phyloP scores from a whole-genome alignment of 768 basidiomycete species.

The Tricholoma sp. region DNA sequence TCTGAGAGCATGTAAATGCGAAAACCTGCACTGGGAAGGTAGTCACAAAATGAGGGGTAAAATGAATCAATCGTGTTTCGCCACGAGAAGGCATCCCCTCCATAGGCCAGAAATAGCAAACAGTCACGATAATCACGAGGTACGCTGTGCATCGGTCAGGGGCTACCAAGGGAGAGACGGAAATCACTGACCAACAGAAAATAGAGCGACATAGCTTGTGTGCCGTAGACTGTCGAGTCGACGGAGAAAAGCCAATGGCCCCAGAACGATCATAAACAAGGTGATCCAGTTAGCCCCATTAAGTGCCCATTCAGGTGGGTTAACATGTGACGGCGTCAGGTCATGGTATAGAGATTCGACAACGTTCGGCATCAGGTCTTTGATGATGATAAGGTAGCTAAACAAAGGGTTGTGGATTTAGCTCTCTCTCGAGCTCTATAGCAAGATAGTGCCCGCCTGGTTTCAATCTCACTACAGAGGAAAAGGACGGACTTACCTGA shows the following conservation, averaged over 20 bases:
- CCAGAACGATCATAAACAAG: constrained; percentile 67
- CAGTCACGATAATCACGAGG: constrained; percentile 72
- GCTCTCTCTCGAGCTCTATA: neutral
- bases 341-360: constrained; percentile 79
- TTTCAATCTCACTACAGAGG: neutral
- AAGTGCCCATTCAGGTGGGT: constrained; percentile 71
- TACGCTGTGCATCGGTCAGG: constrained; percentile 47
- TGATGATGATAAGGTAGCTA: constrained; percentile 88
- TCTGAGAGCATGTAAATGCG: constrained; percentile 90
- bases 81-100: constrained; percentile 59
- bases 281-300: constrained; percentile 81
- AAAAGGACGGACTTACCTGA: constrained; percentile 51
- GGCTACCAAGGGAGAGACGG: neutral
- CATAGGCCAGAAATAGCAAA: constrained; percentile 73
- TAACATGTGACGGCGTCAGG: constrained; percentile 54
- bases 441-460: neutral
- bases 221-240: constrained; percentile 82
- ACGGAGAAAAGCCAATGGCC: constrained; percentile 80
- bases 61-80: constrained; percentile 64
- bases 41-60: constrained; percentile 73
- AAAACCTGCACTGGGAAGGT: constrained; percentile 94
- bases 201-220: constrained; percentile 87
- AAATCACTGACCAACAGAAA: constrained; percentile 69
- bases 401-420: neutral
- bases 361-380: constrained; percentile 91